Evolutionary conservation across 768 basidiomycete genomes (phyloP).

Genomic region (Mycena chlorophos): DNA sequence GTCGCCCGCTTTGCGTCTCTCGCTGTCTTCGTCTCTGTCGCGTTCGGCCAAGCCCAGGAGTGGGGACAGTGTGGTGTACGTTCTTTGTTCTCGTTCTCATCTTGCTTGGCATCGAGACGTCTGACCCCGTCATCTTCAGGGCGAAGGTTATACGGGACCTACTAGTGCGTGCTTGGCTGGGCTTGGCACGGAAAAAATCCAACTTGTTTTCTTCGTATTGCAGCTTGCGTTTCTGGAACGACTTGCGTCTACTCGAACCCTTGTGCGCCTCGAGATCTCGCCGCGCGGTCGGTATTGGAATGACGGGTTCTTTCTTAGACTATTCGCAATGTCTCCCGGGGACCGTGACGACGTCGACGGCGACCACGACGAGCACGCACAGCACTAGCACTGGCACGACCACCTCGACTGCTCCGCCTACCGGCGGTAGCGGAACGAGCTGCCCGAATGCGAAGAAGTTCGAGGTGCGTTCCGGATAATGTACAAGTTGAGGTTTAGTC

Average conservation of each 20-base stretch:
- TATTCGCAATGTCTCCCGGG: conserved; percentile 48
- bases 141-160: conserved; percentile 42
- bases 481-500: neutral
- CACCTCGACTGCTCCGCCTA: conserved; percentile 30
- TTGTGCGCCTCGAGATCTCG: conserved; percentile 35
- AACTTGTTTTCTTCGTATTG: too few species aligned
- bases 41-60: conserved; percentile 35
- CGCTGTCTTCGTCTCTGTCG: conserved; percentile 33
- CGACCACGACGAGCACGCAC: conserved; percentile 27
- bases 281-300: too few species aligned
- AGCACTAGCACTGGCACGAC: conserved; percentile 29
- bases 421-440: conserved; percentile 20
- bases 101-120: too few species aligned
- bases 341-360: conserved; percentile 3
- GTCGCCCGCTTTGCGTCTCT: conserved; percentile 34
- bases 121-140: too few species aligned
- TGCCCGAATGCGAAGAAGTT: conserved; percentile 49
- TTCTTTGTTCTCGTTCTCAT: too few species aligned
- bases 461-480: conserved; percentile 28
- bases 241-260: conserved; percentile 42
- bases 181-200: too few species aligned
- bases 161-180: too few species aligned
- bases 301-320: conserved; percentile 37
- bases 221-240: conserved; percentile 46
- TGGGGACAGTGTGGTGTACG: conserved; percentile 57